Percentiles rank a stretch among this genome's conserved stretches.
Conservation (phyloP, 225 moss, liverwort and hornwort genomes). For the Physcomitrium patens region DNA sequence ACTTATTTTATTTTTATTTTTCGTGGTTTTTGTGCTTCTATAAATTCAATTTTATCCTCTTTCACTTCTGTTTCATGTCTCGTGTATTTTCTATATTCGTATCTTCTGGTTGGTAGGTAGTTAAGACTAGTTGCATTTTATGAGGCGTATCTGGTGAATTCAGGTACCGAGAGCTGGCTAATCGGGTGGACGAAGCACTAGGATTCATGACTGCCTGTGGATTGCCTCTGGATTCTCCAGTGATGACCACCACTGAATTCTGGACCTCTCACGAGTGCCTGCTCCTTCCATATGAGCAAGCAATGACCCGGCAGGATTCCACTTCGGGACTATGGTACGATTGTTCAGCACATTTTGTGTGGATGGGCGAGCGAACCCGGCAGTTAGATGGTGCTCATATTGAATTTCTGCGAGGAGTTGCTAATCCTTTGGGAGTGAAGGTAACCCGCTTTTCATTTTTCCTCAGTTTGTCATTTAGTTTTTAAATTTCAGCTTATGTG, state of each 20-base stretch:
- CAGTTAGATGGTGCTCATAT: slow-evolving; percentile 68
- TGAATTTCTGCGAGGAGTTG: slow-evolving; percentile 82
- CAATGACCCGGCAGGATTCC: slow-evolving; percentile 63
- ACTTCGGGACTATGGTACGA: slow-evolving; percentile 65
- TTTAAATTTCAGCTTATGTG: background rate
- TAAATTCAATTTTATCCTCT: too few relatives aligned
- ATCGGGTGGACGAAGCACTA: slow-evolving; percentile 64
- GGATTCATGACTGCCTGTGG: slow-evolving; percentile 68
- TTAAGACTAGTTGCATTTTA: background rate
- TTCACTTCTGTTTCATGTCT: too few relatives aligned
- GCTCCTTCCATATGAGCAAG: slow-evolving; percentile 67
- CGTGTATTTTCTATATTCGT: background rate
- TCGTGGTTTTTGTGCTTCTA: too few relatives aligned
- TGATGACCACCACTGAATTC: slow-evolving; percentile 61
- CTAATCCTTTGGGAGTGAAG: slow-evolving; percentile 62
- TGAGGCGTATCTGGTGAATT: background rate
- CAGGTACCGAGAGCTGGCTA: slow-evolving; percentile 58
- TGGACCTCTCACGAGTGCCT: slow-evolving; percentile 72
- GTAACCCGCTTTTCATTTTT: slow-evolving; percentile 26
- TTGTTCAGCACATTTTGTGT: slow-evolving; percentile 67
- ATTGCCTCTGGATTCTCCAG: slow-evolving; percentile 47
- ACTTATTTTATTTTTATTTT: too few relatives aligned
- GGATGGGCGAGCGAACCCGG: slow-evolving; percentile 70
- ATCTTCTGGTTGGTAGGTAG: background rate
- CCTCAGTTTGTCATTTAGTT: background rate